Evolutionary conservation across 176 grass and related monocot genomes (phyloP).

Genomic region (Musa troglodytarum): DNA sequence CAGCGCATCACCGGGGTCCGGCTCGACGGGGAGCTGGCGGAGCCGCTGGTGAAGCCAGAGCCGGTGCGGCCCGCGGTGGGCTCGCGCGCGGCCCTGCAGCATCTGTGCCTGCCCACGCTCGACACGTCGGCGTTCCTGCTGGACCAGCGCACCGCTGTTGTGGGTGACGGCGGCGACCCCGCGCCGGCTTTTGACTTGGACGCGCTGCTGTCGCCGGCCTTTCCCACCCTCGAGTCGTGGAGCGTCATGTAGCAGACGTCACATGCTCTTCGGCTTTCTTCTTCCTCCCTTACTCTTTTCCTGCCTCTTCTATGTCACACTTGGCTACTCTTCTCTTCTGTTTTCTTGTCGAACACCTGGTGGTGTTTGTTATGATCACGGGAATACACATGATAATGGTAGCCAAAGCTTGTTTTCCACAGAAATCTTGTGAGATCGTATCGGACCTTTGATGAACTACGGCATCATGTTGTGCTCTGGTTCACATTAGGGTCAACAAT

Average conservation of each 20-base stretch:
- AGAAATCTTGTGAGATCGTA: too few species aligned
- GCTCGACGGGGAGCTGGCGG: not conserved
- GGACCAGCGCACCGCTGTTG: not conserved
- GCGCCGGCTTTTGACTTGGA: slow-evolving; percentile 17
- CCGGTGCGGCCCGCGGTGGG: not conserved
- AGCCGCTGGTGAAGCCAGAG: not conserved
- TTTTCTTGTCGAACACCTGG: not conserved
- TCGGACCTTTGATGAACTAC: too few species aligned
- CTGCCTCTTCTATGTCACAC: not conserved
- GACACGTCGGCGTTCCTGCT: slow-evolving; percentile 40
- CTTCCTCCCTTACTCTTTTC: not conserved
- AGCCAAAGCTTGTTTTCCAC: too few species aligned
- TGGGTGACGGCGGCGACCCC: not conserved
- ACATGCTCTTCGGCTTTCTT: not conserved
- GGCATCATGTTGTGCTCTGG: too few species aligned
- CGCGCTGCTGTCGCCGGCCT: slow-evolving; percentile 25
- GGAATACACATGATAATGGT: too few species aligned
- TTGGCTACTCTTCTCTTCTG: not conserved
- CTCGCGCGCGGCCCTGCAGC: not conserved
- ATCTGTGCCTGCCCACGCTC: slow-evolving; percentile 29
- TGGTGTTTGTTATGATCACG: not conserved
- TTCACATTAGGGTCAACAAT: too few species aligned
- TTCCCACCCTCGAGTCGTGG: slow-evolving; percentile 90
- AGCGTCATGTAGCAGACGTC: slow-evolving; percentile 36
- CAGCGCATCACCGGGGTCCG: slow-evolving; percentile 69